These are phyloP conservation scores for Aureobasidium namibiae DNA, from an alignment of 2,329 filamentous ascomycete species.

Conservation along the genomic window DNA sequence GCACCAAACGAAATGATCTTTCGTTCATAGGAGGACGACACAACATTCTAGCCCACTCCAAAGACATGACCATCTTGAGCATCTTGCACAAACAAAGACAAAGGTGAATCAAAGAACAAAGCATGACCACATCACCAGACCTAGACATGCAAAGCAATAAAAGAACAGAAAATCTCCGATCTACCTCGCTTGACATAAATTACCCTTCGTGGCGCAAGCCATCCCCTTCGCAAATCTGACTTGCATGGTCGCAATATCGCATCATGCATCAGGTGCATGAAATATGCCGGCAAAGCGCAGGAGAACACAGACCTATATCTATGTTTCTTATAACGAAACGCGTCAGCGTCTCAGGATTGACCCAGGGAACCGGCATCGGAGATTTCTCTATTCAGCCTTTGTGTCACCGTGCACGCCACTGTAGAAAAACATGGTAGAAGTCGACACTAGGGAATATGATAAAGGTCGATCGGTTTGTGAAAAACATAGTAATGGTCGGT, in stretches of 20 bases:
- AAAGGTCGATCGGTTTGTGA: too few species aligned
- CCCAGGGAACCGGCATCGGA: not conserved
- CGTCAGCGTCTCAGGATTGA: not conserved
- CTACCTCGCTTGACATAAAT: not conserved
- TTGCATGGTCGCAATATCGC: not conserved
- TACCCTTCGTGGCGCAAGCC: not conserved
- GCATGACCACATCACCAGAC: not conserved
- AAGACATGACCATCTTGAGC: too few species aligned
- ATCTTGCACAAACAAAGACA: too few species aligned
- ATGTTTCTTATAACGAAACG: not conserved
- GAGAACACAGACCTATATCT: not conserved
- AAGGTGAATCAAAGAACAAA: too few species aligned
- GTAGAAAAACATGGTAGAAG: not conserved
- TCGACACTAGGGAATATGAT: too few species aligned
- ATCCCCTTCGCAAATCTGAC: not conserved
- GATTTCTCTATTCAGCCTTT: not conserved
- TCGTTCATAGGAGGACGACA: too few species aligned
- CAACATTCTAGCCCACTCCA: too few species aligned
- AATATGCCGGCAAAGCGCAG: not conserved
- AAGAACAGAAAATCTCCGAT: not conserved
- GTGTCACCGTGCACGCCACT: not conserved
- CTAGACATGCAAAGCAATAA: not conserved
- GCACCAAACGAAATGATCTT: too few species aligned
- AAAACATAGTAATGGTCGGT: too few species aligned
- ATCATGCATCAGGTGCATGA: not conserved